Conservation (phyloP, 108 stramenopile species). For the Epipyxis sp. region DNA sequence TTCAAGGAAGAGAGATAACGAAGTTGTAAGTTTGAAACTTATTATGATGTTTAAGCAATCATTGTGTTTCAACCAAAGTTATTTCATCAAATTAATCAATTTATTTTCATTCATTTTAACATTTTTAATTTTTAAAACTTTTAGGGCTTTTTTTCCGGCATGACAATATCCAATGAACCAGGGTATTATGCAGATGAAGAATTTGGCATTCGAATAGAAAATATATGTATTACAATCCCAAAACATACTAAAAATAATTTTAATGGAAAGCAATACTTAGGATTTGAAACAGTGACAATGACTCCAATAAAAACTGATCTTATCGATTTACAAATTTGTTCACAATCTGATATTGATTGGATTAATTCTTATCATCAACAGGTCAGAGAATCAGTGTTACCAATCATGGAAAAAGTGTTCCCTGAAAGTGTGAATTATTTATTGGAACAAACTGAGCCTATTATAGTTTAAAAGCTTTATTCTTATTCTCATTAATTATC, state of each 20-base stretch:
- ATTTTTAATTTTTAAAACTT: slow-evolving; percentile 38
- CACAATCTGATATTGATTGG: slow-evolving; percentile 71
- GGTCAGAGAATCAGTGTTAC: not conserved
- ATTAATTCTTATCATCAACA: slow-evolving; percentile 71
- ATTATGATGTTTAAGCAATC: not conserved
- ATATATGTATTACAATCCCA: slow-evolving; percentile 27
- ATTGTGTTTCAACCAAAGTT: slow-evolving; percentile 5
- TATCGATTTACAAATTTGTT: slow-evolving; percentile 69
- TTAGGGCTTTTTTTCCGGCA: slow-evolving; percentile 78
- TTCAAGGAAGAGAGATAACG: slow-evolving; percentile 38
- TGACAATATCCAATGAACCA: slow-evolving; percentile 94
- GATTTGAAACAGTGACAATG: slow-evolving; percentile 74
- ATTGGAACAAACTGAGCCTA: slow-evolving; percentile 13
- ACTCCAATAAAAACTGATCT: slow-evolving; percentile 82
- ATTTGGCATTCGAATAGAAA: slow-evolving; percentile 92
- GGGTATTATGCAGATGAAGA: slow-evolving; percentile 87
- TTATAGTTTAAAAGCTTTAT: not conserved
- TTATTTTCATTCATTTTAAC: no score
- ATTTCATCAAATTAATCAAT: slow-evolving; percentile 32
- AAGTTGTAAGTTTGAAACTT: slow-evolving; percentile 55
- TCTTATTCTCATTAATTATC: not conserved
- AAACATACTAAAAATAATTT: not conserved
- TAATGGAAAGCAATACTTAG: slow-evolving; percentile 65
- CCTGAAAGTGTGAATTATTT: slow-evolving; percentile 23
- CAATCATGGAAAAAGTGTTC: not conserved